Percentiles rank a stretch among this genome's conserved stretches.
Conservation (phyloP, 2,329 filamentous ascomycete species). For the Cladosporium sp. region DNA sequence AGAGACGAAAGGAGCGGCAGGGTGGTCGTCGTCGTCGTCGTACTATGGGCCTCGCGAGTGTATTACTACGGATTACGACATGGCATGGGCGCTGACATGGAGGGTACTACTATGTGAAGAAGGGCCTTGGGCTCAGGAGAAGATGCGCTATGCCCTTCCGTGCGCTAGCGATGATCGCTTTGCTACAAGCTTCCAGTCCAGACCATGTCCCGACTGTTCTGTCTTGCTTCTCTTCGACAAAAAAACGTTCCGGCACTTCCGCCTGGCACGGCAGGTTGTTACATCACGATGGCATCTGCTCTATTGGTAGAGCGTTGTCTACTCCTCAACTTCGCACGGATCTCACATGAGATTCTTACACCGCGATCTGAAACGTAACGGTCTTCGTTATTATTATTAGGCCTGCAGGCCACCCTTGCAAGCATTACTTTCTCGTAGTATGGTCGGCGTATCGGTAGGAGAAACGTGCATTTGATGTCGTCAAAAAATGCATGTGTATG, state of each 20-base stretch:
- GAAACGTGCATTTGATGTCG: neutral
- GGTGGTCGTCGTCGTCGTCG: neutral
- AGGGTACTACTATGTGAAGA: conserved; percentile 11
- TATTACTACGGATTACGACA: conserved; percentile 16
- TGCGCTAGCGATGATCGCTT: conserved; percentile 2
- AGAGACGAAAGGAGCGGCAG: conserved; percentile 14
- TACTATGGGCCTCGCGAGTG: conserved; percentile 8
- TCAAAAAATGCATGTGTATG: neutral
- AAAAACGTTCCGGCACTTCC: neutral
- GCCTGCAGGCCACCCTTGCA: neutral
- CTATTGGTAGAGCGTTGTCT: neutral
- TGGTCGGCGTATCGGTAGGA: neutral
- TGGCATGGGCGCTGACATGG: conserved; percentile 12
- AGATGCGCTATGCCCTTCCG: conserved; percentile 2
- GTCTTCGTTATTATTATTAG: neutral
- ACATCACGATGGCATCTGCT: neutral
- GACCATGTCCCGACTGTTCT: neutral
- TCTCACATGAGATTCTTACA: neutral
- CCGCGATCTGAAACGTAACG: neutral
- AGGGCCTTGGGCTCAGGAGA: conserved; percentile 10
- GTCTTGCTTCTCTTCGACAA: neutral
- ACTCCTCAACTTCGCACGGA: conserved; percentile 3
- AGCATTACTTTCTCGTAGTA: neutral
- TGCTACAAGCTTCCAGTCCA: conserved; percentile 9
- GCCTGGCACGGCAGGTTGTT: neutral